These are phyloP conservation scores for Penicillium thymicola DNA, from an alignment of 2,329 filamentous ascomycete genomes.

Conservation along the genomic window DNA sequence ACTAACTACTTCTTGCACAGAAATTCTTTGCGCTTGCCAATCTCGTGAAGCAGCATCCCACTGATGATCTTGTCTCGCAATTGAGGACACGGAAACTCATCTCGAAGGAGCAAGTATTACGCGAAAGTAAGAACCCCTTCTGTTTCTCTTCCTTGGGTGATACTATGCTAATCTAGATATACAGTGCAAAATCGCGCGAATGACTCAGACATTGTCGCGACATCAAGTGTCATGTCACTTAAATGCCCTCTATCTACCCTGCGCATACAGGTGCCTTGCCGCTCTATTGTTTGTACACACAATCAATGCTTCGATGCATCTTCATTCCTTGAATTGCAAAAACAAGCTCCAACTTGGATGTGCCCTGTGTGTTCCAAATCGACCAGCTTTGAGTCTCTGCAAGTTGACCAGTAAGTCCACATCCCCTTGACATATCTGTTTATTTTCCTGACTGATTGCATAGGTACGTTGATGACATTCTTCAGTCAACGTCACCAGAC, in stretches of 20 bases:
- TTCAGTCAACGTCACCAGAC: constrained; percentile 66
- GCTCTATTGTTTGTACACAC: constrained; percentile 76
- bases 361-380: constrained; percentile 89
- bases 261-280: constrained; percentile 74
- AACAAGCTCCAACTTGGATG: constrained; percentile 95
- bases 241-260: constrained; percentile 90
- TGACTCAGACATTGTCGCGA: constrained; percentile 85
- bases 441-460: constrained; percentile 7
- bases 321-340: constrained; percentile 88
- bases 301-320: constrained; percentile 93
- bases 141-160: constrained; percentile 3
- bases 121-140: constrained; percentile 61
- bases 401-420: constrained; percentile 73
- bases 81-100: constrained; percentile 70
- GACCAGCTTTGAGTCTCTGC: constrained; percentile 75
- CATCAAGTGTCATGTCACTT: constrained; percentile 81
- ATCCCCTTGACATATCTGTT: not conserved
- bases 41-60: constrained; percentile 69
- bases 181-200: constrained; percentile 75
- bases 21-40: constrained; percentile 71
- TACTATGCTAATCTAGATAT: constrained; percentile 21
- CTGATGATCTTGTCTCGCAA: constrained; percentile 66
- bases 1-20: constrained; percentile 42
- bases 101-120: constrained; percentile 74
- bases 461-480: constrained; percentile 83